A percentile compares a stretch with the other conserved stretches of the same genome.
Conservation (phyloP, 352 stramenopile species). For the Pythium rishiriense region DNA sequence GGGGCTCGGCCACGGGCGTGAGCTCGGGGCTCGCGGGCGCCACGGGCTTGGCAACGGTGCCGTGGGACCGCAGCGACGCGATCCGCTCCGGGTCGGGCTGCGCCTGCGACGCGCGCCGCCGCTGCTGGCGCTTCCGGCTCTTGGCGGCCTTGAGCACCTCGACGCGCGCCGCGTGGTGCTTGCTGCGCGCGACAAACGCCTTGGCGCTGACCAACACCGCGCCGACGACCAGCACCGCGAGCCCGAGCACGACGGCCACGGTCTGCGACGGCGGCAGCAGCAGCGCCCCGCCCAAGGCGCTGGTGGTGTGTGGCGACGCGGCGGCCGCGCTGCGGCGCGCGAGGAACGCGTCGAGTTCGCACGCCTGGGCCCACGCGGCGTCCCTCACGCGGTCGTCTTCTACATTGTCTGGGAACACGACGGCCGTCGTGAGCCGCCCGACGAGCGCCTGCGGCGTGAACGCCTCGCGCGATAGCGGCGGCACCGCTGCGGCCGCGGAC, state of each 20-base stretch:
- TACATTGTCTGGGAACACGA: constrained; percentile 17
- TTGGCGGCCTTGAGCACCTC: neutral
- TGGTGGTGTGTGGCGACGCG: neutral
- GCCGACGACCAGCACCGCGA: constrained; percentile 3
- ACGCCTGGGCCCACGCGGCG: constrained; percentile 15
- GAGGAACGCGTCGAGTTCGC: constrained; percentile 10
- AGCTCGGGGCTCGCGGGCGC: constrained; percentile 6
- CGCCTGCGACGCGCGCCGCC: neutral
- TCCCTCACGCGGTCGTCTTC: neutral
- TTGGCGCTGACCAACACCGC: constrained; percentile 11
- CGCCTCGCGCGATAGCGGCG: constrained; percentile 29
- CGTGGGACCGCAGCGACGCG: constrained; percentile 8
- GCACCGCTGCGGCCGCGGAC: constrained; percentile 2
- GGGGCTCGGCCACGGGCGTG: neutral
- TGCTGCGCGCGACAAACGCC: constrained; percentile 18
- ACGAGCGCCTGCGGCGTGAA: constrained; percentile 76
- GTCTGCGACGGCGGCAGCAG: neutral
- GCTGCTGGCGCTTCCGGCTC: neutral
- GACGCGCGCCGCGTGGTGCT: constrained; percentile 2
- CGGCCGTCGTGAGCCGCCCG: constrained; percentile 47
- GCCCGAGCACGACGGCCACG: neutral
- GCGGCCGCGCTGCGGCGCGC: neutral
- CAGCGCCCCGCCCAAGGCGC: neutral
- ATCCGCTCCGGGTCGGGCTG: constrained; percentile 3
- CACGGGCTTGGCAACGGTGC: neutral